Evolutionary conservation across 768 basidiomycete species (phyloP), one percentile per base, ranked within the genome.

Genomic region (Russula dissimulans): DNA sequence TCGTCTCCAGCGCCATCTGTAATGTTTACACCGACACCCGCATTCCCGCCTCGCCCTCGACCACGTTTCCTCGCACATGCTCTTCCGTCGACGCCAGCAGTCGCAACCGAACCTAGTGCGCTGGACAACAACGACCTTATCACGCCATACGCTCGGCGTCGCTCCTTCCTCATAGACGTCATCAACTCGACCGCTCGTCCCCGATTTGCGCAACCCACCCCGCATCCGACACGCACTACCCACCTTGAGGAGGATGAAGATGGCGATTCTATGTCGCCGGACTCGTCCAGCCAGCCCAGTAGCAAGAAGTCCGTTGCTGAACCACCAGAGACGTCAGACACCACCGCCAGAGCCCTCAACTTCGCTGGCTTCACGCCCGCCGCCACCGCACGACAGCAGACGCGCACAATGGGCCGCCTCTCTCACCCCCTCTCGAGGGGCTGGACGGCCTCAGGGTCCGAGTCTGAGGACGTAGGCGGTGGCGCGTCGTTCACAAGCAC

Each of bases 171-270:
- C 12, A 79, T 94, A 42, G 84, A 84, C 9, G 86, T 93, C 8
- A 87, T 94, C 69, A 87, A 91, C 67, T 90, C 90, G 5, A 89
- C 86, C 1, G 76, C 87, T 4, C 84, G 89, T 36, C 89, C 90
- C 0, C 81, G 86, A 9, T 76, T 91, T 68, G 78, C 80, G 68
- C 71, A 81, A 66, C 77, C 82, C 22, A 83, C 89, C 14, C 83
- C 88, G 42, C 79, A 85, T 72, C 81, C 83, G 0, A 75, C 76
- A 55, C 65, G 67, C 44, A 45, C 41, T 2, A 47, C 34, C 11
- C 60, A 57, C 34, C 26, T 55, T 1, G 11, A 34, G 12, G 44
- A 51, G 3, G 44, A 57, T 15, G 62, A 65, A n/a, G 61, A 42
- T 11, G 50, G 34, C 11, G 62, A 54, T 39, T 63, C 53, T 11